Base-by-base conservation (phyloP, 345 rosid species). In the Adansonia digitata region DNA sequence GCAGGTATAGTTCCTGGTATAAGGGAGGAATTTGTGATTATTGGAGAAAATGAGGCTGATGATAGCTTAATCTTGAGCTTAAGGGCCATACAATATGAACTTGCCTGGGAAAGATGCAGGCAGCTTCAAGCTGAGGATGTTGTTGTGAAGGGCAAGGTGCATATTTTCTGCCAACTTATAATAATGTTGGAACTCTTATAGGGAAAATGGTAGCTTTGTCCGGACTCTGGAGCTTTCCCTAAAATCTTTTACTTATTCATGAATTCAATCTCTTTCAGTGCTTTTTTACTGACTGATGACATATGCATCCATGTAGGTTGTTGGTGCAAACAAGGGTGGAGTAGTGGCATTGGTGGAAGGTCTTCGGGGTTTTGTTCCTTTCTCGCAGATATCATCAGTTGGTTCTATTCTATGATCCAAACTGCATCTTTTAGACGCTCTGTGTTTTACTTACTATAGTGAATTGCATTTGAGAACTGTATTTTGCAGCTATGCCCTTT, bases 51-150 rank as follows among this genome's bases (percentile, higher is more conserved):
- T 43, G 96, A 90, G 77, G 89, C 73, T 53, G 97, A 95, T 81
- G 97, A 92, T 82, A 91, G 96, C 78, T 86, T 95, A 82, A 34
- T 91, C 74, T 73, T 91, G 85, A 95, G 99, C 89, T 85, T 91
- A 56, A 85, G 87, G 83, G 26, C 39, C 46, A 83, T 88, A 69
- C 99, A 95, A 18, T 89, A 86, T 31, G 93, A 89, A 73, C 96
- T 92, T 83, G 93, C 96, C 53, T 93, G 98, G 99, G 98, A 93
- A 83, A 84, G 98, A 65, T 93, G 98, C 52, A 88, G 96, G 81
- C 99, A 95, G 84, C 99, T 95, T 78, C 99, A 93, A 77, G 85
- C 99, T 80, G 99, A 95, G 88, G 98, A 93, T 84, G 96, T 86
- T 39, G 80, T 83, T 45, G 84, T 93, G 62, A 91, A 91, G 91